phyloP scores from a whole-genome alignment of 352 stramenopile genomes.

The Globisporangium recalcitrans region DNA sequence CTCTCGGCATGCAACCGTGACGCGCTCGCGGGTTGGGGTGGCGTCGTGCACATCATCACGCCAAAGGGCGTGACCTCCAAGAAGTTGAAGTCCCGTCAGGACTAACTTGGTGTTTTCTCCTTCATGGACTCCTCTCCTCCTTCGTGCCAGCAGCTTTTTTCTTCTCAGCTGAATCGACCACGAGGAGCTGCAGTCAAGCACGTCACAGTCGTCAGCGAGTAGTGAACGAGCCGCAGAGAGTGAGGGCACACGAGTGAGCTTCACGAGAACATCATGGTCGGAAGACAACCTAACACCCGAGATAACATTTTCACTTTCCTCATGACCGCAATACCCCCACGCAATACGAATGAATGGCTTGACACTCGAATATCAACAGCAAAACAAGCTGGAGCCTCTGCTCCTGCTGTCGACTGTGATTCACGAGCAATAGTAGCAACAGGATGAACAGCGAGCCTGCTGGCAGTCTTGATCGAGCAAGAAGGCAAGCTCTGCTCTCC shows the following conservation, averaged over 20 bases:
- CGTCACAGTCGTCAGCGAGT: background rate
- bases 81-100: conserved; percentile 76
- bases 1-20: conserved; percentile 98
- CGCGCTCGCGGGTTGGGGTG: conserved; percentile 97
- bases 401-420: too few species aligned
- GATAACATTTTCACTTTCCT: background rate
- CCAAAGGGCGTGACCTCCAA: conserved; percentile 79
- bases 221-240: background rate
- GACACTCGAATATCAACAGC: too few species aligned
- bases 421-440: too few species aligned
- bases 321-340: too few species aligned
- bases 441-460: too few species aligned
- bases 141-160: background rate
- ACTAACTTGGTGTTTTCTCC: conserved; percentile 32
- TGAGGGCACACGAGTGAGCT: background rate
- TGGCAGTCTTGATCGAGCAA: too few species aligned
- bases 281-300: background rate
- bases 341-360: too few species aligned
- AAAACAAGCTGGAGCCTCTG: too few species aligned
- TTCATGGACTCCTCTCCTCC: background rate
- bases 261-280: background rate
- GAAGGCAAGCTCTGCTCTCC: too few species aligned
- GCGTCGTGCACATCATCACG: conserved; percentile 98
- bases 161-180: background rate
- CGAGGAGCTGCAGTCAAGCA: background rate